phyloP scores from a whole-genome alignment of 192 early-diverging fungal genomes.

The Lunasporangiospora selenospora region DNA sequence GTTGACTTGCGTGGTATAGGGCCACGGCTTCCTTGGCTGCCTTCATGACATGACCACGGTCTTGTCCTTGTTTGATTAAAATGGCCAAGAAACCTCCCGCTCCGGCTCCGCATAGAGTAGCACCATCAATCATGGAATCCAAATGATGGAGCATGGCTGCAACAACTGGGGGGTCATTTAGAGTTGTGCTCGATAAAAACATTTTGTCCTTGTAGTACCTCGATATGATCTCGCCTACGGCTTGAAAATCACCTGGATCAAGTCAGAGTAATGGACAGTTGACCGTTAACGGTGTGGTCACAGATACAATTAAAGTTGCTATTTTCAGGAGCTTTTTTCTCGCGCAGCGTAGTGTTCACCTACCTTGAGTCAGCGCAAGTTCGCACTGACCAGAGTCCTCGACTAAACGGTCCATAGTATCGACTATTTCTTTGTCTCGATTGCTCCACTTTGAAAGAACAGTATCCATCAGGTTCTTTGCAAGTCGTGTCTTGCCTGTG shows the following conservation, averaged over 20 bases:
- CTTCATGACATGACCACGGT: background rate
- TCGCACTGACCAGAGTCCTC: conserved; percentile 17
- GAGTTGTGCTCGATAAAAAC: conserved; percentile 16
- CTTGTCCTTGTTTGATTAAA: conserved; percentile 5
- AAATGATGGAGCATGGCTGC: conserved; percentile 1
- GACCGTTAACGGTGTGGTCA: too few species aligned
- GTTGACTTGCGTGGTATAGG: background rate
- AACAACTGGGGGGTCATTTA: conserved; percentile 18
- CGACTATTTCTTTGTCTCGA: conserved; percentile 16
- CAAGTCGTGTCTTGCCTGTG: conserved; percentile 36
- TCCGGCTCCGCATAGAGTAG: conserved; percentile 31
- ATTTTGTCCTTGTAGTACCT: conserved; percentile 29
- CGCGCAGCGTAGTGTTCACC: background rate
- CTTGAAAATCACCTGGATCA: conserved; percentile 2
- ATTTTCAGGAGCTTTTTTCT: background rate
- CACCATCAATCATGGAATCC: conserved; percentile 16
- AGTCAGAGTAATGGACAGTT: too few species aligned
- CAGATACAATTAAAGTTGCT: too few species aligned
- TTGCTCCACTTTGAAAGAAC: conserved; percentile 39
- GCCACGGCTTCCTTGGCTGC: conserved; percentile 1
- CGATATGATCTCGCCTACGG: conserved; percentile 12
- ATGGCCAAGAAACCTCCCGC: conserved; percentile 35
- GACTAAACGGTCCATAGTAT: conserved; percentile 34
- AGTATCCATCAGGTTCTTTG: conserved; percentile 37
- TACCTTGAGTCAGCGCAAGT: conserved; percentile 22